Conservation (phyloP, 495 filamentous ascomycete genomes). For the Gamarada debralockiae region DNA sequence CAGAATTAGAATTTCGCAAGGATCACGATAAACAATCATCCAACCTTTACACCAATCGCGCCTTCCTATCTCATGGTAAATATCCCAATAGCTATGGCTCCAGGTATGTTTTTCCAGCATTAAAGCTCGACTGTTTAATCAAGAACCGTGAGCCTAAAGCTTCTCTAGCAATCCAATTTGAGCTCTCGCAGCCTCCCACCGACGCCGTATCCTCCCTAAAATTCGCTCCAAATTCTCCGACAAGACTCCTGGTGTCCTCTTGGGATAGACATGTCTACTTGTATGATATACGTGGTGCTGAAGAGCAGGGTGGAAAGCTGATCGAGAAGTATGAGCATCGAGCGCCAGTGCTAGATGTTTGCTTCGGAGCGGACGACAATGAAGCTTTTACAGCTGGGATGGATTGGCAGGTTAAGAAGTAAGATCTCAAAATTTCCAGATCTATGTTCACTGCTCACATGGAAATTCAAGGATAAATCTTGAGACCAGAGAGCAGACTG, state of each 20-base stretch:
- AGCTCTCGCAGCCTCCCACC: conserved; percentile 70
- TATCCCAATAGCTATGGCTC: neutral
- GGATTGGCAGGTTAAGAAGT: conserved; percentile 82
- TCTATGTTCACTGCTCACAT: neutral
- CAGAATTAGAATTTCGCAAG: no score
- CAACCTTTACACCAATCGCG: no score
- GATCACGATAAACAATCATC: no score
- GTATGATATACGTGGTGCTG: conserved; percentile 65
- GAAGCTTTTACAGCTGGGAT: conserved; percentile 82
- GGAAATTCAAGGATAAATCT: conserved; percentile 62
- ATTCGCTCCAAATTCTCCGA: conserved; percentile 69
- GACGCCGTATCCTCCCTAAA: conserved; percentile 85
- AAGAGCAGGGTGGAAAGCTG: conserved; percentile 56
- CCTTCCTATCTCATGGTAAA: no score
- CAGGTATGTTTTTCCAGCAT: neutral
- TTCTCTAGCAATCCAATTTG: conserved; percentile 55
- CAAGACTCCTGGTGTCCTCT: conserved; percentile 79
- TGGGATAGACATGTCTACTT: conserved; percentile 93
- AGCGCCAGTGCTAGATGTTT: conserved; percentile 86
- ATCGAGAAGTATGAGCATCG: conserved; percentile 73
- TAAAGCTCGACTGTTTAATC: neutral
- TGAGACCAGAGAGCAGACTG: conserved; percentile 62
- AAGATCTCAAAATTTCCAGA: neutral
- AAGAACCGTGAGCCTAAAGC: neutral
- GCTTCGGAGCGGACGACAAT: conserved; percentile 76